Conservation (phyloP, 768 basidiomycete species). For the Pseudohyphozyma bogoriensis region DNA sequence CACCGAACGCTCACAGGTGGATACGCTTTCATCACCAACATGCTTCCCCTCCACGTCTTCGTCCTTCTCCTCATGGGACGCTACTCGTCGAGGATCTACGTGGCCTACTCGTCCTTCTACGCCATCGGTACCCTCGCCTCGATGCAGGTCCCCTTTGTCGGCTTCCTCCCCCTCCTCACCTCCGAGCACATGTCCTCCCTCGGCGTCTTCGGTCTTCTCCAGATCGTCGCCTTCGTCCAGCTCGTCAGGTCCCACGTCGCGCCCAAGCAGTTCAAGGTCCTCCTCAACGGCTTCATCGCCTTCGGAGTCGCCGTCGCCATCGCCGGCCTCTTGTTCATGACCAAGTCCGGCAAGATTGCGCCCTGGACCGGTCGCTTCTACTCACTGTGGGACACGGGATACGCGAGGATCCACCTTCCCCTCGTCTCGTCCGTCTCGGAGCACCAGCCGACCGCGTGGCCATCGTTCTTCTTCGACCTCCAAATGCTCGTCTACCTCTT, state of each 20-base stretch:
- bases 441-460: slow-evolving; percentile 99
- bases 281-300: slow-evolving; percentile 61
- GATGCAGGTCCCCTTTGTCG: slow-evolving; percentile 99
- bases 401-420: slow-evolving; percentile 48
- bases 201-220: slow-evolving; percentile 89
- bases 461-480: slow-evolving; percentile 98
- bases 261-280: slow-evolving; percentile 78
- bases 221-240: slow-evolving; percentile 87
- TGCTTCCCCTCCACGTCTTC: slow-evolving; percentile 96
- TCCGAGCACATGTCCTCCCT: slow-evolving; percentile 98
- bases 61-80: slow-evolving; percentile 92
- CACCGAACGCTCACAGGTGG: slow-evolving; percentile 54
- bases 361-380: slow-evolving; percentile 99
- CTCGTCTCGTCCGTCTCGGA: slow-evolving; percentile 92
- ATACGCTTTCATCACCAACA: slow-evolving; percentile 99
- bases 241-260: slow-evolving; percentile 80
- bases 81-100: slow-evolving; percentile 81
- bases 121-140: slow-evolving; percentile 91
- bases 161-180: slow-evolving; percentile 94
- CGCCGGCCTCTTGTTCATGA: slow-evolving; percentile 63
- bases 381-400: slow-evolving; percentile 97
- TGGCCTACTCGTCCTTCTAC: slow-evolving; percentile 95
- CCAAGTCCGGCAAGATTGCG: slow-evolving; percentile 88
- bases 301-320: slow-evolving; percentile 61
- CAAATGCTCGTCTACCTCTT: slow-evolving; percentile 96